Evolutionary conservation across 2,329 filamentous ascomycete species (phyloP), one percentile per base, ranked within the genome.

Genomic region (Aureobasidium sp.): DNA sequence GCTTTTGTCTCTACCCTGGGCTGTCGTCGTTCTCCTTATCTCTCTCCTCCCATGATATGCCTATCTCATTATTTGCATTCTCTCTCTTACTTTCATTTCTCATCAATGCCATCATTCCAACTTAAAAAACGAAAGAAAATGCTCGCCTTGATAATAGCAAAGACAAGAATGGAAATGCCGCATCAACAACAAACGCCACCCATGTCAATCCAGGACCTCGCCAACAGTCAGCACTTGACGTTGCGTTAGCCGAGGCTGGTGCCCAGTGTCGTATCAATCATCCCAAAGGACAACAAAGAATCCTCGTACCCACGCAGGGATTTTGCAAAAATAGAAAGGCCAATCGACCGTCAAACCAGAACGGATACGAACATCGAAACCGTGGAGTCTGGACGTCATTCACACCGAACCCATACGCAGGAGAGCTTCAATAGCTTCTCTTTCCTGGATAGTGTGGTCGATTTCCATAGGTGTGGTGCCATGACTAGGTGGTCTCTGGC

Each of bases 361-460:
- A 36, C 21, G 30, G 45, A 45, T 25, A 27, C n/a, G 21, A 32
- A 11, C n/a, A 32, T 15, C 30, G 34, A 29, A 34, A 34, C 27
- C n/a, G 29, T 15, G 54, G 29, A 57, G 41, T 44, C 11, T 25
- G 21, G 41, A 10, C 11, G 41, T 25, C 29, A 25, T 55, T 16
- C 25, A 80, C 77, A 81, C 79, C 61, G 89, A 92, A 76, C 89
- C 88, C 74, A 94, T 87, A 74, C 86, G 84, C 70, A 94, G 79
- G 70, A 93, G 84, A 66, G 89, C 90, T 74, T 91, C 89, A 66
- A 92, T 84, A 61, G 90, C 90, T 74, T 91, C 89, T 69, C 87
- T 86, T 79, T 93, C 90, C 75, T 91, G 87, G 64, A 85, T 83
- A 72, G 87, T 84, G 7, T 44, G 50, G 37, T 65, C 62, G 15